These are phyloP conservation scores for Pilatotrama ljubarskyi DNA, from an alignment of 768 basidiomycete genomes.

Conservation along the genomic window DNA sequence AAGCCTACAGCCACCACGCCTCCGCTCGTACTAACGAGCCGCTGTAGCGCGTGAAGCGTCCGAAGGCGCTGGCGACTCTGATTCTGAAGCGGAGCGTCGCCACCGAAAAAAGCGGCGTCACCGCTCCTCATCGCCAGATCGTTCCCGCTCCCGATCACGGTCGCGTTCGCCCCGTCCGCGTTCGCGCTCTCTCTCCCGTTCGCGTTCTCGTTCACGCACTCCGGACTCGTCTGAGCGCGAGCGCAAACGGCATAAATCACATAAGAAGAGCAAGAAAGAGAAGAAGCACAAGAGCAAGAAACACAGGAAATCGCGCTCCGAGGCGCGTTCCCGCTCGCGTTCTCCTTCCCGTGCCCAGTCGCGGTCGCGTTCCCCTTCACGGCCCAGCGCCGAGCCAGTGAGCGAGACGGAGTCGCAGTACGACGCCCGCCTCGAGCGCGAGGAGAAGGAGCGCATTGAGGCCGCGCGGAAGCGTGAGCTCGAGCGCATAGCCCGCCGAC, in stretches of 20 bases:
- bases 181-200: slow-evolving; percentile 10
- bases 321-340: slow-evolving; percentile 15
- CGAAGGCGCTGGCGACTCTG: slow-evolving; percentile 10
- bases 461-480: slow-evolving; percentile 48
- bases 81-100: slow-evolving; percentile 20
- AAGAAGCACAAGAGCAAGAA: slow-evolving; percentile 16
- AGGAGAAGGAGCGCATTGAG: slow-evolving; percentile 61
- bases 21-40: slow-evolving; percentile 4
- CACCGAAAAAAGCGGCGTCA: slow-evolving; percentile 17
- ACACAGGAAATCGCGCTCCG: slow-evolving; percentile 7
- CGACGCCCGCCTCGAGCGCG: slow-evolving; percentile 63
- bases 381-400: slow-evolving; percentile 19
- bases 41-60: slow-evolving; percentile 14
- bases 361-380: not conserved
- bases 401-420: slow-evolving; percentile 75
- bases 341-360: slow-evolving; percentile 18
- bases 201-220: not conserved
- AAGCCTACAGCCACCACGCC: not conserved
- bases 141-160: slow-evolving; percentile 10
- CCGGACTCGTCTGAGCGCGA: slow-evolving; percentile 22
- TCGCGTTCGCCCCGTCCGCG: slow-evolving; percentile 4
- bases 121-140: slow-evolving; percentile 15
- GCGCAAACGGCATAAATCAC: slow-evolving; percentile 30
- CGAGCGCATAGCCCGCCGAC: slow-evolving; percentile 44
- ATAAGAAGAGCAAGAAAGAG: slow-evolving; percentile 28